Evolutionary conservation across 1,284 basidiomycete species (phyloP).

Genomic region (Fomes fomentarius): DNA sequence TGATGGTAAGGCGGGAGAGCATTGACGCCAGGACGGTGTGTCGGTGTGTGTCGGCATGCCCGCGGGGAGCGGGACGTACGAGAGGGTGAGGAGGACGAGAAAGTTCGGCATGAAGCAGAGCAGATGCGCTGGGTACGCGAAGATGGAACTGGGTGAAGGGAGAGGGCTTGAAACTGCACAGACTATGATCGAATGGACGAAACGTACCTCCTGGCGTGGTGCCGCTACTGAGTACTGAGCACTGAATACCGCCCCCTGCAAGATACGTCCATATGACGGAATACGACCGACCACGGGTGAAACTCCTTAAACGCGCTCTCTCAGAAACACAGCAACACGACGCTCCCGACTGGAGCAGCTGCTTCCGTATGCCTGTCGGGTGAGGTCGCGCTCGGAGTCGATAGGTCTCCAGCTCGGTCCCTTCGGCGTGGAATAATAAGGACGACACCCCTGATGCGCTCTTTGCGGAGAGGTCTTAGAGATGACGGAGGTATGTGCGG

Average conservation of each 20-base stretch:
- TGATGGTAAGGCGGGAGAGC: conserved; percentile 71
- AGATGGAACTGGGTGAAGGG: no score
- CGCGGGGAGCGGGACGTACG: conserved; percentile 72
- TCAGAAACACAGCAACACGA: conserved; percentile 47
- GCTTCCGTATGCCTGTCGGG: conserved; percentile 27
- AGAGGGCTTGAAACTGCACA: no score
- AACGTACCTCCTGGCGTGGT: conserved; percentile 20
- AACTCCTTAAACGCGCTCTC: no score
- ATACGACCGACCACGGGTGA: conserved; percentile 48
- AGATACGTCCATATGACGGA: no score
- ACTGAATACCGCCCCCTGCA: no score
- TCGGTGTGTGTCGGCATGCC: no score
- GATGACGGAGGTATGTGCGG: no score
- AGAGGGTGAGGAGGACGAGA: conserved; percentile 61
- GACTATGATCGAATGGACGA: background rate
- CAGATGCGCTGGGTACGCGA: conserved; percentile 33
- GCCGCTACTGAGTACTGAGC: conserved; percentile 54
- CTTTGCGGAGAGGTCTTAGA: conserved; percentile 43
- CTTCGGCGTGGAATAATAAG: conserved; percentile 25
- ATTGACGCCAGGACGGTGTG: no score
- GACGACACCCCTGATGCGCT: conserved; percentile 29
- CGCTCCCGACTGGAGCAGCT: conserved; percentile 55
- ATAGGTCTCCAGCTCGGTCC: conserved; percentile 44
- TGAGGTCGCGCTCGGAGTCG: no score
- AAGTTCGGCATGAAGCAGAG: conserved; percentile 52